Evolutionary conservation across 805 yeast species (phyloP).

Genomic region (Starmerella apis): DNA sequence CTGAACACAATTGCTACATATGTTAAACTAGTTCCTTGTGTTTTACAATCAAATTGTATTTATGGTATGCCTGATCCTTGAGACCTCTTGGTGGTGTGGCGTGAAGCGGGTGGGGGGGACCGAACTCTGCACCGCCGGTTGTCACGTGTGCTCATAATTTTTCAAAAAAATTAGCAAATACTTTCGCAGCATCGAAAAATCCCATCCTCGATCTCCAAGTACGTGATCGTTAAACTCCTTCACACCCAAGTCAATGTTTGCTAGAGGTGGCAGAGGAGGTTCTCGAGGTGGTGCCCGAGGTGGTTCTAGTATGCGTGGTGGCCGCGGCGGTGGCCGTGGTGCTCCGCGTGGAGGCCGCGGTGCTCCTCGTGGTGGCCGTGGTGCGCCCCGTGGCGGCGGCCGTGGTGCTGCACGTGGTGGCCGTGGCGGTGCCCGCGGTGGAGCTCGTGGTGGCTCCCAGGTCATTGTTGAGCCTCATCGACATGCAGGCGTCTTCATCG

Average conservation of each 20-base stretch:
- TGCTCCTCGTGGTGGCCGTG: conserved; percentile 40
- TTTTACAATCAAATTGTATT: too few species aligned
- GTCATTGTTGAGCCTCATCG: conserved; percentile 97
- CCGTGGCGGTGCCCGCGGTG: conserved; percentile 43
- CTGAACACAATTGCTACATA: too few species aligned
- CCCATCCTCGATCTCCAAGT: conserved; percentile 2
- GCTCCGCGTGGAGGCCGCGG: conserved; percentile 49
- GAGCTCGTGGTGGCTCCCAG: conserved; percentile 66
- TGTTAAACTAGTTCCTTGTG: too few species aligned
- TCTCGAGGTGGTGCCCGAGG: conserved; percentile 38
- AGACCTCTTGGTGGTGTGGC: too few species aligned
- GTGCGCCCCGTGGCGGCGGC: conserved; percentile 40
- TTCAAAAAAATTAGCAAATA: conserved; percentile 7
- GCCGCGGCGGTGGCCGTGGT: conserved; percentile 43
- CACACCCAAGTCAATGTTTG: conserved; percentile 6
- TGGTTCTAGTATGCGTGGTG: conserved; percentile 28
- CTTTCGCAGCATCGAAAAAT: not conserved
- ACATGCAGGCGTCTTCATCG: conserved; percentile 96
- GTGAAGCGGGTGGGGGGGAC: not conserved
- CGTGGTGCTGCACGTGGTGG: conserved; percentile 37
- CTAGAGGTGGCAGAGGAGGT: conserved; percentile 43
- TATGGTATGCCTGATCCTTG: too few species aligned
- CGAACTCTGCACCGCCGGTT: not conserved
- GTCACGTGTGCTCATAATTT: conserved; percentile 4
- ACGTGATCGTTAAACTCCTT: conserved; percentile 4